Evolutionary conservation across 805 yeast species (phyloP).

Genomic region (Kregervanrija fluxuum): DNA sequence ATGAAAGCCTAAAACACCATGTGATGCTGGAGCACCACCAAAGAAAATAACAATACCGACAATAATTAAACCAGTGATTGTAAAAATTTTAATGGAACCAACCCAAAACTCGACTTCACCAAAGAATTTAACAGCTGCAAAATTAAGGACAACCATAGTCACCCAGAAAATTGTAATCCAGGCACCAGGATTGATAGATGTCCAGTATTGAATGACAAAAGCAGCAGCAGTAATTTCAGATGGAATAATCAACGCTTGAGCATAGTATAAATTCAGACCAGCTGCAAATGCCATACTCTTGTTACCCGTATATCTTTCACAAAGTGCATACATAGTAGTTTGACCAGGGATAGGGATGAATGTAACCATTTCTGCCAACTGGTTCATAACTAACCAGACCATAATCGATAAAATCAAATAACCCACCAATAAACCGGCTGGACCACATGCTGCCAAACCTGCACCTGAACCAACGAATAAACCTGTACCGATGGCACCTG

Average conservation of each 20-base stretch:
- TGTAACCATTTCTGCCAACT: constrained; percentile 61
- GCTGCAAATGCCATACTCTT: constrained; percentile 24
- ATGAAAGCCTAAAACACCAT: constrained; percentile 57
- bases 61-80: constrained; percentile 54
- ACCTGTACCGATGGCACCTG: constrained; percentile 68
- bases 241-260: constrained; percentile 28
- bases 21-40: constrained; percentile 52
- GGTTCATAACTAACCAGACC: constrained; percentile 58
- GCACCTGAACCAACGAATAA: constrained; percentile 46
- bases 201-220: constrained; percentile 54
- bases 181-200: constrained; percentile 44
- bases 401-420: constrained; percentile 57
- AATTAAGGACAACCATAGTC: constrained; percentile 37
- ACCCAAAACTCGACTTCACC: constrained; percentile 59
- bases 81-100: constrained; percentile 56
- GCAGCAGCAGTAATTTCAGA: constrained; percentile 57
- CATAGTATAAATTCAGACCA: constrained; percentile 31
- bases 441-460: constrained; percentile 27
- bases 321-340: constrained; percentile 20
- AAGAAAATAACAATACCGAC: constrained; percentile 48
- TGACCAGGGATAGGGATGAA: constrained; percentile 54
- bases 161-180: constrained; percentile 51
- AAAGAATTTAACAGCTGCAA: constrained; percentile 33
- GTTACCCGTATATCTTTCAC: constrained; percentile 25
- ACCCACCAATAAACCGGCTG: constrained; percentile 41